These are phyloP conservation scores for Coniochaeta sp. DNA, from an alignment of 2,329 filamentous ascomycete genomes.

Conservation along the genomic window DNA sequence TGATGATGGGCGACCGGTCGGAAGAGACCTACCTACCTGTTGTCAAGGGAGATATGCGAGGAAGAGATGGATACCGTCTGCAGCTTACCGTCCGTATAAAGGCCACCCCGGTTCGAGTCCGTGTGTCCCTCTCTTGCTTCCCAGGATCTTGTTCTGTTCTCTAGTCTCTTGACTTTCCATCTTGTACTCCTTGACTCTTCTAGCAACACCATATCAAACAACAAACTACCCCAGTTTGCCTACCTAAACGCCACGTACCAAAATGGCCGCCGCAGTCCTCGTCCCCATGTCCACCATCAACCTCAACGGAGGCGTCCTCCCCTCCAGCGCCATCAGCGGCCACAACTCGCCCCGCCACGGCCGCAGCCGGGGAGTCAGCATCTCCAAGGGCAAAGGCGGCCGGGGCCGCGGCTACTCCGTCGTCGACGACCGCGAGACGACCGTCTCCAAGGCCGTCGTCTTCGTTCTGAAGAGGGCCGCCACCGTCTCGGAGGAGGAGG, in stretches of 20 bases:
- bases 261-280: slow-evolving; percentile 27
- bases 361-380: slow-evolving; percentile 29
- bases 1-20: neutral
- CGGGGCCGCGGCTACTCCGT: slow-evolving; percentile 31
- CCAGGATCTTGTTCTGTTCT: neutral
- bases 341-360: slow-evolving; percentile 28
- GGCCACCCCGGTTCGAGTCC: neutral
- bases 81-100: neutral
- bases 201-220: neutral
- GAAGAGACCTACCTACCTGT: neutral
- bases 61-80: neutral
- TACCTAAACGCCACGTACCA: slow-evolving; percentile 1
- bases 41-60: too few species aligned
- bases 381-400: slow-evolving; percentile 26
- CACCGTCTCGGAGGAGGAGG: slow-evolving; percentile 26
- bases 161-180: neutral
- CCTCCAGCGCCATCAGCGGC: slow-evolving; percentile 24
- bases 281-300: slow-evolving; percentile 25
- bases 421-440: slow-evolving; percentile 30
- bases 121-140: neutral
- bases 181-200: neutral
- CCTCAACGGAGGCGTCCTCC: slow-evolving; percentile 27
- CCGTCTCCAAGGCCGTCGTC: slow-evolving; percentile 31
- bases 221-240: neutral
- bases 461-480: slow-evolving; percentile 30